Evolutionary conservation across 352 stramenopile genomes (phyloP), one percentile per base, ranked within the genome.

Genomic region (Globisporangium iwayamae): DNA sequence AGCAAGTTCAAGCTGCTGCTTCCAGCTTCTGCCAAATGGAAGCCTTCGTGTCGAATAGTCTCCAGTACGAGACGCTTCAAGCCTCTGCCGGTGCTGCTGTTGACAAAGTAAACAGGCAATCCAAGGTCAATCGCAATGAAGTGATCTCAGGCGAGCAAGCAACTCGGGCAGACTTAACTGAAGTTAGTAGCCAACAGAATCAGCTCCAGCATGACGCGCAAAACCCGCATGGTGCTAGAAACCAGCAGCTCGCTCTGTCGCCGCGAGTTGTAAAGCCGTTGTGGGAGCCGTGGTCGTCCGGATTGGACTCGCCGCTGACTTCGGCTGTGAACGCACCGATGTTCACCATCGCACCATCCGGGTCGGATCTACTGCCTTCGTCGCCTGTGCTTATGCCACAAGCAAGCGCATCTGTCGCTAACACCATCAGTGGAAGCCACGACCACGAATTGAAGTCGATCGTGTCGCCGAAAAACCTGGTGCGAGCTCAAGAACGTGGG

Each of bases 231-330:
- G 14, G 43, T 41, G 14, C 28, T 28, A 3, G 5, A 13, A 38
- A 16, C 11, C 60, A 65, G 48, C 61, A 57, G 51, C 43, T 14
- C 53, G 62, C 75, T 18, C 45, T 64, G 58, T 80, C 71, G 32
- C 70, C 72, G 67, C 59, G 70, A 43, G 68, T 64, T 18, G 63
- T 67, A 10, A 77, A 75, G 46, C 68, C 75, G n/a, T 60, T 83
- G 32, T 83, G 75, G 75, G 68, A 78, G 57, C 75, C 75, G 20
- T 83, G 75, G 75, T 75, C 70, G 11, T 78, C 75, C 13, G 72
- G 66, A 38, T 67, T 68, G 10, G 66, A 65, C 11, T 79, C 73
- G 2, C 66, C 72, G 0, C 69, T 80, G 74, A 75, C 73, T 32
- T 68, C 73, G 28, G 74, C 77, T 47, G 74, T 48, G 8, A 75